Percentiles rank a stretch among this genome's conserved stretches.
Conservation (phyloP, 1,284 basidiomycete species). For the Ganoderma sp. region DNA sequence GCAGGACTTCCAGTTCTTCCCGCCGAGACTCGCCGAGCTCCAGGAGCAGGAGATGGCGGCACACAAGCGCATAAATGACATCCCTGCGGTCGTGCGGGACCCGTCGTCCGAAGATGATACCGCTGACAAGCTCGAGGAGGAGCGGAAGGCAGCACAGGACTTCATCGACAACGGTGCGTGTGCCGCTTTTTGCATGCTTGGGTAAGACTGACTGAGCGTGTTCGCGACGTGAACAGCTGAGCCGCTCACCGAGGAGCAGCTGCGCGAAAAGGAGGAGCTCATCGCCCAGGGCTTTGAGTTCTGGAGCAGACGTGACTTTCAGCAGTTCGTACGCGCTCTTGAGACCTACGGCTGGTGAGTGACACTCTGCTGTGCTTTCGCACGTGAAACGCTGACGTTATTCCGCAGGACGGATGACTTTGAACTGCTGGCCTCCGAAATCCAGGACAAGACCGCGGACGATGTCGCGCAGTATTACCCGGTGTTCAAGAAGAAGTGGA, state of each 20-base stretch:
- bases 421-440: slow-evolving; percentile 83
- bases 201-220: neutral
- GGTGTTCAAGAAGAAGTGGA: slow-evolving; percentile 92
- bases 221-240: slow-evolving; percentile 59
- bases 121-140: slow-evolving; percentile 85
- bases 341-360: slow-evolving; percentile 87
- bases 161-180: slow-evolving; percentile 80
- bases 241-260: slow-evolving; percentile 87
- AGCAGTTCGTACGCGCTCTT: slow-evolving; percentile 85
- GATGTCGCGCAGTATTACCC: slow-evolving; percentile 85
- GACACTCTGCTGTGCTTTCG: neutral
- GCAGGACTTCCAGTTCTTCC: slow-evolving; percentile 99
- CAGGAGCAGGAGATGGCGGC: slow-evolving; percentile 90
- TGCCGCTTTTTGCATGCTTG: neutral
- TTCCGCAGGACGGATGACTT: slow-evolving; percentile 68
- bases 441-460: slow-evolving; percentile 84
- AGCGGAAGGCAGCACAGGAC: slow-evolving; percentile 82
- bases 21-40: slow-evolving; percentile 79
- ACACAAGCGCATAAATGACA: slow-evolving; percentile 79
- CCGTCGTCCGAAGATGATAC: slow-evolving; percentile 75
- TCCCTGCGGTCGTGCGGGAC: slow-evolving; percentile 76
- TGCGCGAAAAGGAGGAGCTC: slow-evolving; percentile 78
- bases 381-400: slow-evolving; percentile 14
- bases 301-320: slow-evolving; percentile 94
- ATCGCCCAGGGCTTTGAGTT: slow-evolving; percentile 84